phyloP scores from a whole-genome alignment of 495 filamentous ascomycete genomes.

The Xylaria palmicola region DNA sequence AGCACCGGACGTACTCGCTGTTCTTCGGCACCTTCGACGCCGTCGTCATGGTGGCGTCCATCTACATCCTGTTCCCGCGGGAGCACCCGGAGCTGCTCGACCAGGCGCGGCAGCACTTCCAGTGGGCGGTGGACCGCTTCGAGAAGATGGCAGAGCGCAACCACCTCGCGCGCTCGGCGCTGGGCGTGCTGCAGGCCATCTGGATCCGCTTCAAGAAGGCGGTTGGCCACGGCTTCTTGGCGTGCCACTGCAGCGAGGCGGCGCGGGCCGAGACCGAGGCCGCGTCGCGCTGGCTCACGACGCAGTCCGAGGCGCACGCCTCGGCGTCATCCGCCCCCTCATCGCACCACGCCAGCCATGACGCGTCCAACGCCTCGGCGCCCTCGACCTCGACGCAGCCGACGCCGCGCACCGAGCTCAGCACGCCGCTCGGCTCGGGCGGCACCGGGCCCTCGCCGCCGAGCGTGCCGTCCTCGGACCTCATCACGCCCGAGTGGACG shows the following conservation, averaged over 20 bases:
- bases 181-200: constrained; percentile 51
- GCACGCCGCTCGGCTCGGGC: constrained; percentile 18
- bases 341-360: constrained; percentile 19
- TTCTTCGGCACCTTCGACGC: constrained; percentile 64
- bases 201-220: constrained; percentile 45
- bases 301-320: constrained; percentile 23
- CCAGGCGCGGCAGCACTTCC: constrained; percentile 50
- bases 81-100: constrained; percentile 43
- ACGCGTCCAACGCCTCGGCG: constrained; percentile 6
- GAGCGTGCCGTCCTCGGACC: constrained; percentile 17
- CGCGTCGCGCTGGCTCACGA: constrained; percentile 12
- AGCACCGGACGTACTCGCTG: constrained; percentile 55
- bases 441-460: constrained; percentile 21
- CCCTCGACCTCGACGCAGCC: constrained; percentile 9
- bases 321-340: constrained; percentile 16
- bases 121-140: constrained; percentile 54
- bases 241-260: constrained; percentile 14
- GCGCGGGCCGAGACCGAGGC: constrained; percentile 20
- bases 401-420: constrained; percentile 13
- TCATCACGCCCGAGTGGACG: constrained; percentile 29
- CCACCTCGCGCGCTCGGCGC: constrained; percentile 50
- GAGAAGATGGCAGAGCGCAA: constrained; percentile 50
- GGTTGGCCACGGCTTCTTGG: constrained; percentile 29
- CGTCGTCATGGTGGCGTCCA: constrained; percentile 57
- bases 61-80: constrained; percentile 55